Evolutionary conservation across 176 grass and related monocot genomes (phyloP), one percentile per base, ranked within the genome.

Genomic region (Olyra latifolia): DNA sequence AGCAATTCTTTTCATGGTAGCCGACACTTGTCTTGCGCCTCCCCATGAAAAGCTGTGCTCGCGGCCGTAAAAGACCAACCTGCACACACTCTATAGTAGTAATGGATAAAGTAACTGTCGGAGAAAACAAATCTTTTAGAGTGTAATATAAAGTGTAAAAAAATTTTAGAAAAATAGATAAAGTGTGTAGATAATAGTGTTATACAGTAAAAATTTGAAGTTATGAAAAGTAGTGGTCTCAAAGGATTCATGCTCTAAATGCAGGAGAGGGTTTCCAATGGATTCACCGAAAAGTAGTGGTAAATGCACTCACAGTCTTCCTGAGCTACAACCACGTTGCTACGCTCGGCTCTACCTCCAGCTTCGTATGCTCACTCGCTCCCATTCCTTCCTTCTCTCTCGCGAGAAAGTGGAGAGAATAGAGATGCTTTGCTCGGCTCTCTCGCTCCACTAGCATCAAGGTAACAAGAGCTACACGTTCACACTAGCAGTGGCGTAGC

Each of bases 371-470:
- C 32, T 35, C 32, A 35, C 2, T 35, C 5, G 32, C 32, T 17
- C 9, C 49, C 15, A 7, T 7, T 7, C 4, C 40, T 9, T 5
- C 28, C 62, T 70, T 60, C 32, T 64, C 35, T 11, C 20, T 9
- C 25, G 35, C 32, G 5, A 17, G 54, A 17, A 27, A 35, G 32
- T 35, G 32, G 32, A 7, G 12, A 57, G 10, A n/a, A n/a, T n/a
- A n/a, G n/a, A 70, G 64, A 85, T 78, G 29, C 72, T 86, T 82
- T 82, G 30, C 87, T n/a, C n/a, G n/a, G n/a, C n/a, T n/a, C n/a
- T n/a, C n/a, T n/a, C n/a, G n/a, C n/a, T 70, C 81, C 46, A 3
- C 71, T 57, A 41, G 47, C 46, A 14, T 16, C 55, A 20, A 7
- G 64, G 49, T 27, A 2, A 9, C 66, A 69, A 48, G 6, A 48